Evolutionary conservation across 345 rosid genomes (phyloP), one percentile per base, ranked within the genome.

Genomic region (Isatis tinctoria): DNA sequence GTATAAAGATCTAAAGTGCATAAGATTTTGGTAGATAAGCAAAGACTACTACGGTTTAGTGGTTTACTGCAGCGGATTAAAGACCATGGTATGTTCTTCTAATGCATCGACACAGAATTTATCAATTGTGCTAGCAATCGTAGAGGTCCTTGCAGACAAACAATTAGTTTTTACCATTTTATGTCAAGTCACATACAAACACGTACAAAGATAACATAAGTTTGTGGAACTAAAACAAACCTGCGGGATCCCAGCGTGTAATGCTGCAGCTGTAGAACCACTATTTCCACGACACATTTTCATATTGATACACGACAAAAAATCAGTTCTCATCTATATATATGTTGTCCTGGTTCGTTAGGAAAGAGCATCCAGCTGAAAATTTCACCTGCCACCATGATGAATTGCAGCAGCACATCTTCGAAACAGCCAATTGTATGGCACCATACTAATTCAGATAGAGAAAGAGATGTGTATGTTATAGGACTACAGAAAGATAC

Each of bases 191-290:
- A 64, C 6, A 33, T 33, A 16, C 27, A 73, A 32, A 54, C 37
- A 73, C 39, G 24, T 36, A 36, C 10, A 35, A 71, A 11, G 9
- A 36, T 24, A 0, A 49, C 12, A 28, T 13, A 72, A 51, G 10
- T 13, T 41, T 20, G 24, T 39, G 62, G 45, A 56, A 17, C 17
- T 9, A 64, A 39, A 65, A 79, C 82, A 41, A 67, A 90, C 98
- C 97, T 93, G 96, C 3, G 96, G 92, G 65, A 87, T 85, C 72
- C 96, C 97, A 18, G 86, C 89, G 51, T 81, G 75, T 37, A 93
- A 86, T 35, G 97, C 98, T 17, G 98, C 96, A 35, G 97, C 92
- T 27, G 91, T 87, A 47, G 98, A 90, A 72, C 98, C 97, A 39
- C 98, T 90, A 35, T 73, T 70, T 45, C 20, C 72, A 70, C 33